Evolutionary conservation across 2,329 filamentous ascomycete genomes (phyloP).

Genomic region (Lachnellula willkommii): DNA sequence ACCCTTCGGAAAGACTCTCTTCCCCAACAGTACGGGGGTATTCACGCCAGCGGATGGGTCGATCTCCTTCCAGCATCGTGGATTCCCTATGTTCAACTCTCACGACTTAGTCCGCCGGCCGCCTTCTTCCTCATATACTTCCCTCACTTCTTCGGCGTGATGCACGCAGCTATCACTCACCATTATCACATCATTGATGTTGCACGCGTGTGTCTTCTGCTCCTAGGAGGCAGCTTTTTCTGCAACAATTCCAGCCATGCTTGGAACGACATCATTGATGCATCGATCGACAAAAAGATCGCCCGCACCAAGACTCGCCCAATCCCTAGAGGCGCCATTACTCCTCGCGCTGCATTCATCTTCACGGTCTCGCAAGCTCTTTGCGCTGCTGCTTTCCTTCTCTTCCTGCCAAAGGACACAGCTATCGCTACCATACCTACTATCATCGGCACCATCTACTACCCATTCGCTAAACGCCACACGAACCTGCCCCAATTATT

Average conservation of each 20-base stretch:
- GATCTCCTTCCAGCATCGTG: not conserved
- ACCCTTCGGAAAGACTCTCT: not conserved
- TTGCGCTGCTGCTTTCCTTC: not conserved
- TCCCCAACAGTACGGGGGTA: not conserved
- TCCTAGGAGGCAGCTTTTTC: not conserved
- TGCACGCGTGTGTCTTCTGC: not conserved
- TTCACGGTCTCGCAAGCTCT: not conserved
- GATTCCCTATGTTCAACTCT: not conserved
- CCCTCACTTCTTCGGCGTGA: not conserved
- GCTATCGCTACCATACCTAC: not conserved
- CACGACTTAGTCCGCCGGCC: not conserved
- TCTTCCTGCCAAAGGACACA: not conserved
- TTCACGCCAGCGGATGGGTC: not conserved
- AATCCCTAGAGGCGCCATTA: not conserved
- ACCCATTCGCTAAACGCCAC: not conserved
- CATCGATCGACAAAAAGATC: not conserved
- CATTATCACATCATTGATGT: not conserved
- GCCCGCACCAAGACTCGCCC: not conserved
- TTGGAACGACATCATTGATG: conserved; percentile 5
- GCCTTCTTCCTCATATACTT: not conserved
- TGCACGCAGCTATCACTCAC: not conserved
- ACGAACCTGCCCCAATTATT: not conserved
- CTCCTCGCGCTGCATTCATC: not conserved
- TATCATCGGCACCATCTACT: not conserved
- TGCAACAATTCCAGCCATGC: not conserved